Evolutionary conservation across 805 yeast genomes (phyloP), one percentile per base, ranked within the genome.

Genomic region (Barnettozyma siamensis): DNA sequence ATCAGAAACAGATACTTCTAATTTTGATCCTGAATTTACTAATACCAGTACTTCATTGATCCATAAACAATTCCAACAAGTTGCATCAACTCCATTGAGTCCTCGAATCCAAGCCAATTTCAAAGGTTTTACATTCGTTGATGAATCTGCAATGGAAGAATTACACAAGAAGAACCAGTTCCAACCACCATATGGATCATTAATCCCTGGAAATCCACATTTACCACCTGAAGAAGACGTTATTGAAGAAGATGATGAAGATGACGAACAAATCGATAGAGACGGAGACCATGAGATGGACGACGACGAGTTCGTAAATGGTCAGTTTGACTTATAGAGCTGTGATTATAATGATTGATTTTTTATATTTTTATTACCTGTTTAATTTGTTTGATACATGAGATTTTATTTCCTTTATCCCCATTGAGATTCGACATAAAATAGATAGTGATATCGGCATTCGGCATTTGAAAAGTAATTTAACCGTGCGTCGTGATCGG

Each of bases 21-120:
- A 93, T 64, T 93, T 93, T 64, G 99, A 93, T 60, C 98, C 99
- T 5, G 98, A 93, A 64, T 93, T 93, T 65, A 93, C 99, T 17
- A 83, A 81, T 54, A 87, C 95, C 33, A 82, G 94, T 15, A 88
- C 96, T 0, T 82, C 95, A 8, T 80, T 80, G 31, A 76, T 88
- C 60, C 82, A 72, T 54, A 79, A 78, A 53, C 85, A 79, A 51
- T 69, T 71, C 70, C 81, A 55, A 55, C 81, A 55, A 55, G 66
- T 51, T 55, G 64, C 63, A 35, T 63, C 64, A 38, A 85, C 96
- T 4, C 98, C 98, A 26, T 67, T 93, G 48, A 82, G 94, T 9
- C 96, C 96, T 3, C 96, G 94, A 0, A 80, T 91, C 55, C 99
- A 93, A 66, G 97, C 93, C 39, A 89, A 89, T 60, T 93, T 93